A percentile compares a stretch with the other conserved stretches of the same genome.
Evolutionary conservation across 192 early-diverging fungal genomes (phyloP).

Genomic region (Coemansia nantahalensis): DNA sequence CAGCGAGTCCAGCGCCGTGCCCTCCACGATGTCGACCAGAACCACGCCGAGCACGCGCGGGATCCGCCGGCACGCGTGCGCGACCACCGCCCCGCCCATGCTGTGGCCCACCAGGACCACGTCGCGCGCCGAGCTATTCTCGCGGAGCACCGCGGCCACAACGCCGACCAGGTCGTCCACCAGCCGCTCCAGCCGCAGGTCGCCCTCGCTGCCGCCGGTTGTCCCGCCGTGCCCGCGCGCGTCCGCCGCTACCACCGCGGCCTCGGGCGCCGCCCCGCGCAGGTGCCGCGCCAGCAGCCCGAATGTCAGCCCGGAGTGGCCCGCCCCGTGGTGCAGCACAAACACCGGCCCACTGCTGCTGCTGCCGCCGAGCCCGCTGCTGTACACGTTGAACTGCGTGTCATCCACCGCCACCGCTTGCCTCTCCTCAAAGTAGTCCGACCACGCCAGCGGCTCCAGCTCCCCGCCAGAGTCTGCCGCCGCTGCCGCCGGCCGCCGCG

Average conservation of each 20-base stretch:
- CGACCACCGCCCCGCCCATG: constrained; percentile 77
- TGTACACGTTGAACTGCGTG: constrained; percentile 50
- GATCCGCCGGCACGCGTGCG: constrained; percentile 55
- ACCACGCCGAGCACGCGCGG: constrained; percentile 59
- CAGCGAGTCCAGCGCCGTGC: constrained; percentile 56
- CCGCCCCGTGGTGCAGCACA: constrained; percentile 82
- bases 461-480: too few species aligned
- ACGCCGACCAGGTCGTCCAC: constrained; percentile 59
- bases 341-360: constrained; percentile 59
- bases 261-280: constrained; percentile 19
- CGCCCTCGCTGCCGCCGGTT: constrained; percentile 42
- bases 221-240: constrained; percentile 70
- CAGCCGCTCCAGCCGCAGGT: constrained; percentile 58
- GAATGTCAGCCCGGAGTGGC: constrained; percentile 65
- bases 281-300: constrained; percentile 61
- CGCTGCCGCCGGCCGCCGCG: too few species aligned
- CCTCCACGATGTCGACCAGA: constrained; percentile 80
- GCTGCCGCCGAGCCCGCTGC: constrained; percentile 16
- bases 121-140: constrained; percentile 51
- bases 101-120: constrained; percentile 79
- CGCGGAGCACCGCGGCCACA: constrained; percentile 48
- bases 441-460: constrained; percentile 53
- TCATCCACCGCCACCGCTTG: constrained; percentile 28
- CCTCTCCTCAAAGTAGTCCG: constrained; percentile 57
- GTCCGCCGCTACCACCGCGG: constrained; percentile 61